Conservation (phyloP, 768 basidiomycete species). For the Omphalotus guepiniiformis region DNA sequence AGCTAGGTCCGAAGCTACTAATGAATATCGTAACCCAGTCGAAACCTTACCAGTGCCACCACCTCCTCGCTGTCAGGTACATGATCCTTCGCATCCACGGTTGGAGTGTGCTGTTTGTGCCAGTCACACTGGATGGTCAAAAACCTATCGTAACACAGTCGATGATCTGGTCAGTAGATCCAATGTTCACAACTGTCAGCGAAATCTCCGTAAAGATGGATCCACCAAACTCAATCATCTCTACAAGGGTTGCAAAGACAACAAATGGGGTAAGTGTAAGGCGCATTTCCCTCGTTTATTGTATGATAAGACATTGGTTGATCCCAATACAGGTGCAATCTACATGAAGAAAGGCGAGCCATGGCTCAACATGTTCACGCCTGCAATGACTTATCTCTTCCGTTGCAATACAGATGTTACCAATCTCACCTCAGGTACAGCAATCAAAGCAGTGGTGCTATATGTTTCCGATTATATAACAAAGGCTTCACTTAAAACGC, state of each 20-base stretch:
- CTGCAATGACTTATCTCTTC: conserved; percentile 18
- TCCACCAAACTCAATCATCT: not conserved
- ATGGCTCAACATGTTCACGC: conserved; percentile 25
- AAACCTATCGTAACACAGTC: not conserved
- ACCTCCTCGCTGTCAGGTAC: conserved; percentile 7
- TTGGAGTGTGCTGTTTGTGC: no score
- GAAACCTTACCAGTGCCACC: conserved; percentile 20
- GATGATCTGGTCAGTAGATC: not conserved
- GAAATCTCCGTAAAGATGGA: not conserved
- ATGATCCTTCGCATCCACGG: no score
- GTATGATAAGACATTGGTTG: conserved; percentile 9
- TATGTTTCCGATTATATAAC: conserved; percentile 27
- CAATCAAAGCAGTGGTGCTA: conserved; percentile 18
- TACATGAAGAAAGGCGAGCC: conserved; percentile 17
- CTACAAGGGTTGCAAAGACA: conserved; percentile 5
- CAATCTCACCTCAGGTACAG: conserved; percentile 19
- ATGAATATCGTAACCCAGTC: conserved; percentile 19
- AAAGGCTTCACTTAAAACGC: conserved; percentile 20
- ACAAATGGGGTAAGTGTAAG: conserved; percentile 15
- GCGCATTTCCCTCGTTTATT: conserved; percentile 20
- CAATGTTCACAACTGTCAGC: not conserved
- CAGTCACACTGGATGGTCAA: not conserved
- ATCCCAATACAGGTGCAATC: conserved; percentile 2
- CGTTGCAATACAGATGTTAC: conserved; percentile 23
- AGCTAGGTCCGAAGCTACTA: not conserved